phyloP scores from a whole-genome alignment of 305 asterid genomes.

The Andrographis paniculata region DNA sequence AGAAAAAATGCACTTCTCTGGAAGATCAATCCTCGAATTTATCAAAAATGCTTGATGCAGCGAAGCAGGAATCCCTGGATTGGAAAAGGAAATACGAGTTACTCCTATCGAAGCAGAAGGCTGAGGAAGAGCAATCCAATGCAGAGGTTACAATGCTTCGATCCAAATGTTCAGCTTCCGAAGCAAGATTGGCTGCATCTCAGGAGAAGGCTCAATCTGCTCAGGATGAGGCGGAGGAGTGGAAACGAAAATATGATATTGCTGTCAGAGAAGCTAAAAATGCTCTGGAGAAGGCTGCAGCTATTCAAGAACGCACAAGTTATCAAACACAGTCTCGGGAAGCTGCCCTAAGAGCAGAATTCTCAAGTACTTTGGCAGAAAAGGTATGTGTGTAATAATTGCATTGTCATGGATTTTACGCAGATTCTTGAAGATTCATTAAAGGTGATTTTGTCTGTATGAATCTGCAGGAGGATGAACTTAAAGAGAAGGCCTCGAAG shows the following conservation, averaged over 20 bases:
- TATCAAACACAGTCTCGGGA: conserved; percentile 75
- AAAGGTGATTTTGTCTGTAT: neutral
- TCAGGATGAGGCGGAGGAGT: conserved; percentile 90
- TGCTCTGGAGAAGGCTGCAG: conserved; percentile 92
- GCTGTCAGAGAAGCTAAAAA: conserved; percentile 77
- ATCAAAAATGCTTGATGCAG: conserved; percentile 54
- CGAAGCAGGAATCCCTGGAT: conserved; percentile 58
- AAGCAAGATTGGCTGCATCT: conserved; percentile 93
- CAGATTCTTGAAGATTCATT: no score
- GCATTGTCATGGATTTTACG: no score
- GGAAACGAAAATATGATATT: conserved; percentile 83
- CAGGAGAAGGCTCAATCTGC: conserved; percentile 88
- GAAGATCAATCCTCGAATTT: conserved; percentile 81
- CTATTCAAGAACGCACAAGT: conserved; percentile 75
- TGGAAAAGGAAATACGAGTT: conserved; percentile 89
- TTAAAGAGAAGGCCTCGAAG: neutral
- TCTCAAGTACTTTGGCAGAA: conserved; percentile 49
- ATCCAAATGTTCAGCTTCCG: conserved; percentile 88
- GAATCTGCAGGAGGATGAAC: neutral
- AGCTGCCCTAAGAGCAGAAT: conserved; percentile 75
- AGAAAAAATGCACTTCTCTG: conserved; percentile 56
- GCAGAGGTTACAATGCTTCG: conserved; percentile 69
- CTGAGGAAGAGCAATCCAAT: conserved; percentile 63
- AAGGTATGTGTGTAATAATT: conserved; percentile 37
- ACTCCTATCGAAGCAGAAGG: conserved; percentile 51